phyloP scores from a whole-genome alignment of 208 protist genomes.

The Leishmania lainsoni region DNA sequence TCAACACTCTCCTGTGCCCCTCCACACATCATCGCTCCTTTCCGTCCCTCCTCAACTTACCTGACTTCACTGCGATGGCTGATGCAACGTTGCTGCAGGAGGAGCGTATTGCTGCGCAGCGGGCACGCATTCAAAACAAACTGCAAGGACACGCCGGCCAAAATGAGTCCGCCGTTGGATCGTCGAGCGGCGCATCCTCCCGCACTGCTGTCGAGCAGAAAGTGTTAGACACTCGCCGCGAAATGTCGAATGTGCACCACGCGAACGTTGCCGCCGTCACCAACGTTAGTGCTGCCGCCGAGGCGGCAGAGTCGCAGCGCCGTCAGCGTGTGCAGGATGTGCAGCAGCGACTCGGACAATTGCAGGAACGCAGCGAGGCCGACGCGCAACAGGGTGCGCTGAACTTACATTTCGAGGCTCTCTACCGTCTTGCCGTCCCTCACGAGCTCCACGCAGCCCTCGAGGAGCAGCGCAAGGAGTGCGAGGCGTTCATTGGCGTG shows the following conservation, averaged over 20 bases:
- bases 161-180: constrained; percentile 6
- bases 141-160: constrained; percentile 8
- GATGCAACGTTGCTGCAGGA: constrained; percentile 40
- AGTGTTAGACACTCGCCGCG: constrained; percentile 45
- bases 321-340: constrained; percentile 51
- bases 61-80: constrained; percentile 6
- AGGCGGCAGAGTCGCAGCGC: constrained; percentile 73
- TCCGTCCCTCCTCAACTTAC: not conserved
- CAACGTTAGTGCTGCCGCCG: constrained; percentile 54
- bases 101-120: constrained; percentile 62
- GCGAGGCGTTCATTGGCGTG: constrained; percentile 67
- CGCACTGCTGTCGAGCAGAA: constrained; percentile 41
- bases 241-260: constrained; percentile 49
- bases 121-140: constrained; percentile 42
- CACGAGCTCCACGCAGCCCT: constrained; percentile 88
- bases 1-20: not conserved
- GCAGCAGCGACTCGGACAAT: constrained; percentile 37
- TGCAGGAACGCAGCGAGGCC: constrained; percentile 61
- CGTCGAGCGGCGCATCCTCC: not conserved
- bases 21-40: not conserved
- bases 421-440: constrained; percentile 84
- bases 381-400: constrained; percentile 71
- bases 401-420: constrained; percentile 84
- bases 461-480: constrained; percentile 73
- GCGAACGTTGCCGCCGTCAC: constrained; percentile 60